Conservation (phyloP, 352 stramenopile genomes). For the Phytophthora sansomeana region DNA sequence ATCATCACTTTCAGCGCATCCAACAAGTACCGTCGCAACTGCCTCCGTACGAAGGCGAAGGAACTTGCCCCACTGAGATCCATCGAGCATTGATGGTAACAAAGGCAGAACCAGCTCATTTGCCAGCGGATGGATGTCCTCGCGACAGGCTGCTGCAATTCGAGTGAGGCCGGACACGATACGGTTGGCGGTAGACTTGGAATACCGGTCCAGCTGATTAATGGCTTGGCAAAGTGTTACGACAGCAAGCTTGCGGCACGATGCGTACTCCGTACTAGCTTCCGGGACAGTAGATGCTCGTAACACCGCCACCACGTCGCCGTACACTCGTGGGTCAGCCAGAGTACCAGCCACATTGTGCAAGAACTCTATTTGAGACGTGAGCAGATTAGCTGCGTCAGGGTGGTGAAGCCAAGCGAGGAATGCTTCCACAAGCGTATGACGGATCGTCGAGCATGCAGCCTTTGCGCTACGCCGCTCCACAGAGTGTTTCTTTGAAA, state of each 20-base stretch:
- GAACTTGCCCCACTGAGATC: slow-evolving; percentile 59
- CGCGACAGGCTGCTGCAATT: slow-evolving; percentile 48
- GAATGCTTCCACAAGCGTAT: slow-evolving; percentile 71
- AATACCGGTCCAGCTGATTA: slow-evolving; percentile 75
- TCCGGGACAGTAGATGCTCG: slow-evolving; percentile 35
- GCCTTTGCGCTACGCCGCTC: slow-evolving; percentile 57
- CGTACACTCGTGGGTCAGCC: slow-evolving; percentile 75
- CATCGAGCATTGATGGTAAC: slow-evolving; percentile 53
- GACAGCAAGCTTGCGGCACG: slow-evolving; percentile 40
- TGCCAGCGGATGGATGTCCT: slow-evolving; percentile 48
- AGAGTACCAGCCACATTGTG: slow-evolving; percentile 68
- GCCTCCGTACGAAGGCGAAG: slow-evolving; percentile 57
- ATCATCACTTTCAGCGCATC: slow-evolving; percentile 39
- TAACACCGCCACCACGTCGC: slow-evolving; percentile 63
- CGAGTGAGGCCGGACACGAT: slow-evolving; percentile 67
- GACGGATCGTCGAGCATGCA: slow-evolving; percentile 63
- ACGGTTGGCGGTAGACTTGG: slow-evolving; percentile 68
- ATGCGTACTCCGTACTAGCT: slow-evolving; percentile 36
- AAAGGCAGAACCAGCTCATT: slow-evolving; percentile 59
- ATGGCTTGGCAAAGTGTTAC: slow-evolving; percentile 55
- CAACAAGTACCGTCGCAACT: slow-evolving; percentile 56
- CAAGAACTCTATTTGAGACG: slow-evolving; percentile 54
- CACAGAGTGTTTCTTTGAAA: slow-evolving; percentile 39
- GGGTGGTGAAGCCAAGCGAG: slow-evolving; percentile 73
- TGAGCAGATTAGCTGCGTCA: slow-evolving; percentile 37